These are phyloP conservation scores for Schwanniomyces vanrijiae DNA, from an alignment of 805 yeast species.

Conservation along the genomic window DNA sequence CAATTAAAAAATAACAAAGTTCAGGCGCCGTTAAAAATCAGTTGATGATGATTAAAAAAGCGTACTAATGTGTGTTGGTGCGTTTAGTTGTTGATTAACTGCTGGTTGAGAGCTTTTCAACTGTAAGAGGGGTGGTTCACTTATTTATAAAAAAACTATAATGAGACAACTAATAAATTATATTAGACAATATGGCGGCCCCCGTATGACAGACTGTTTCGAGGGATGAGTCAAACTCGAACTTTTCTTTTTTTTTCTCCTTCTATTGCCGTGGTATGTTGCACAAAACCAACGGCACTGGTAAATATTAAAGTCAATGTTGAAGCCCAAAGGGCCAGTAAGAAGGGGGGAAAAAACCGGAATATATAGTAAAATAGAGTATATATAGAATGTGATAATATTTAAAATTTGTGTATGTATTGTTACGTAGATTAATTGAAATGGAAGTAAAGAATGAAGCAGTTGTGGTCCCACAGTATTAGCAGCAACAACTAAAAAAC, in stretches of 20 bases:
- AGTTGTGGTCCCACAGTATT: too few species aligned
- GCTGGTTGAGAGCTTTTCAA: neutral
- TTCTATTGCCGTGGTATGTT: neutral
- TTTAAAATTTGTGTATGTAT: too few species aligned
- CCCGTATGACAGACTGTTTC: neutral
- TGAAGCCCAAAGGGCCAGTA: too few species aligned
- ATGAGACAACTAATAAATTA: neutral
- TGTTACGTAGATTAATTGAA: too few species aligned
- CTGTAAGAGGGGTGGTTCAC: neutral
- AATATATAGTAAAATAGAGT: too few species aligned
- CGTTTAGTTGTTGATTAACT: neutral
- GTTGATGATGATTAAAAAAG: neutral
- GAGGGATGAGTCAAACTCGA: neutral
- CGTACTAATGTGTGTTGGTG: neutral
- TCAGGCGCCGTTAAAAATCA: neutral
- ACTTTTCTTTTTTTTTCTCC: neutral
- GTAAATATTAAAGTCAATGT: too few species aligned
- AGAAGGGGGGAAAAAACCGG: too few species aligned
- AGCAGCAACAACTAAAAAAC: too few species aligned
- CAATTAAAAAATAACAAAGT: neutral
- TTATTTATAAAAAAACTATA: neutral
- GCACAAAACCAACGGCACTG: neutral
- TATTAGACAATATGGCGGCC: neutral
- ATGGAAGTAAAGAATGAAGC: too few species aligned
- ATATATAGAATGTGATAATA: too few species aligned